Percentiles rank a stretch among this genome's conserved stretches.
Conservation (phyloP, 1,284 basidiomycete genomes). For the Cerrena zonata region DNA sequence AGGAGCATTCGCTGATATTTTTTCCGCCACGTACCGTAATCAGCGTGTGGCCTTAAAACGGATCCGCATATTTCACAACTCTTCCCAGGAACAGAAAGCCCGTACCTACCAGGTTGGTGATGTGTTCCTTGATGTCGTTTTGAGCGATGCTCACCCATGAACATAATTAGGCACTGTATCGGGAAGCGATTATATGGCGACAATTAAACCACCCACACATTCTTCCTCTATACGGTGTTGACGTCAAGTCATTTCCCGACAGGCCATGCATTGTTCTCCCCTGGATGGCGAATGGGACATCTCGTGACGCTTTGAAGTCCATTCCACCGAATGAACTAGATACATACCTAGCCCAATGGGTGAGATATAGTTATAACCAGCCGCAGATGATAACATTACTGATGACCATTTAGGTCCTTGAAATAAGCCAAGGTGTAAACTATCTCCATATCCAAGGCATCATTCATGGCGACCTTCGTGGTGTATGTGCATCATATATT, state of each 20-base stretch:
- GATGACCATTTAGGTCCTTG: neutral
- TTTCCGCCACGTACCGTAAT: constrained; percentile 1
- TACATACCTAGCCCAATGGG: neutral
- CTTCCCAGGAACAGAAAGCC: neutral
- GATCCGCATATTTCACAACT: neutral
- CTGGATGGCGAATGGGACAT: constrained; percentile 5
- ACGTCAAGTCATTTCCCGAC: neutral
- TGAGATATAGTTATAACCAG: neutral
- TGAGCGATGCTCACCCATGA: neutral
- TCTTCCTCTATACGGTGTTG: constrained; percentile 6
- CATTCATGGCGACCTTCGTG: constrained; percentile 51
- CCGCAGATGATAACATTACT: neutral
- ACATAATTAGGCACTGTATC: neutral
- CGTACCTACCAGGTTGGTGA: neutral
- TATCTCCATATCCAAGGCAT: constrained; percentile 17
- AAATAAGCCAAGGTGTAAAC: constrained; percentile 2
- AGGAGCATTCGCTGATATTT: constrained; percentile 5
- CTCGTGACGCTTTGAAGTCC: neutral
- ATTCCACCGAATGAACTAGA: neutral
- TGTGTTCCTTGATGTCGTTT: neutral
- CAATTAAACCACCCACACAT: constrained; percentile 4
- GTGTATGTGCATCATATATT: constrained; percentile 27
- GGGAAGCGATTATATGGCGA: constrained; percentile 9
- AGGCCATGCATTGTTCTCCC: constrained; percentile 1
- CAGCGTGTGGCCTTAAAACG: constrained; percentile 1